Evolutionary conservation across 2,329 filamentous ascomycete species (phyloP), one percentile per base, ranked within the genome.

Genomic region (Balansia obtecta): DNA sequence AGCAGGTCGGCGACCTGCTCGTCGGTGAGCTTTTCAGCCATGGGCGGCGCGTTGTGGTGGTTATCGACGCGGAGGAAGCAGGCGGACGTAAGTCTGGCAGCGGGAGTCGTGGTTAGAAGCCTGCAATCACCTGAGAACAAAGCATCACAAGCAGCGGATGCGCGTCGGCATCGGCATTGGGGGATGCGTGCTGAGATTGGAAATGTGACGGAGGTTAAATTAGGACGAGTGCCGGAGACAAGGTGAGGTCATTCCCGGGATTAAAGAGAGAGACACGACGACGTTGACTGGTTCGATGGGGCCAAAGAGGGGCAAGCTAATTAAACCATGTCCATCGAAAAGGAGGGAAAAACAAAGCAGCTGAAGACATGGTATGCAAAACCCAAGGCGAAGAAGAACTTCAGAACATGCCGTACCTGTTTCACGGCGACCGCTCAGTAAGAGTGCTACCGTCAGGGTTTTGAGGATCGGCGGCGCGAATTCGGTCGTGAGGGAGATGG

Each of bases 11-110:
- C 66, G 64, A 79, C 76, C 70, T 79, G 76, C 63, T 77, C 69
- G 57, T 80, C 77, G 53, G 73, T 75, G 62, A 81, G 71, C 64
- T 72, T 78, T 59, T 80, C 77, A 59, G 74, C 72, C 76, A 80
- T 73, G 61, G 48, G 54, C 51, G 54, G 50, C 46, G 47, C 49
- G 46, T 44, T 50, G 46, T 44, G 20, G 27, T 27, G 27, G 27
- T 30, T 32, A 22, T 32, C 48, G 42, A 6, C 27, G 34, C 46
- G 33, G 46, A 18, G 50, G 49, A n/a, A 34, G 11, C 5, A 5
- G 34, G 15, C 4, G 34, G 34, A 37, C 2, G 33, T 27, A n/a
- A 33, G 15, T 15, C 11, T 22, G 27, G 38, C 39, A 33, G 38
- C 38, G 15, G n/a, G 9, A 20, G 15, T 22, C 8, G n/a, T 22